A percentile compares a stretch with the other conserved stretches of the same genome.
phyloP scores from a whole-genome alignment of 345 rosid genomes.

The Eucalyptus shirleyi region DNA sequence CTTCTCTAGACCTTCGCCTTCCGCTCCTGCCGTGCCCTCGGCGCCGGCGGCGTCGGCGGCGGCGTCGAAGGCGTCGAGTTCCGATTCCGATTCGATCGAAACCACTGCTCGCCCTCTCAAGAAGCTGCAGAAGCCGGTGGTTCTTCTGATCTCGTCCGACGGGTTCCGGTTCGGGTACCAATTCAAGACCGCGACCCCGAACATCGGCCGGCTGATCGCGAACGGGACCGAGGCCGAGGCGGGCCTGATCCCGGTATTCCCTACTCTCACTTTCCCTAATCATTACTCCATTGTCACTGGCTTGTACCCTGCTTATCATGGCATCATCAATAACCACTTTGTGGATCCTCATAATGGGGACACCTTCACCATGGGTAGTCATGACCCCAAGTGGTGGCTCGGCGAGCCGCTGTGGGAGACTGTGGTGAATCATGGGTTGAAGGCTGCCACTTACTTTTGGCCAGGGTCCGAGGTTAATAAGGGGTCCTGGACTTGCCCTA shows the following conservation, averaged over 20 bases:
- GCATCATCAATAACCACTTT: conserved; percentile 65
- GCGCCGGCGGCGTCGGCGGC: neutral
- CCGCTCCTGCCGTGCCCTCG: neutral
- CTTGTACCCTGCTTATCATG: conserved; percentile 83
- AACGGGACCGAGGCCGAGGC: conserved; percentile 84
- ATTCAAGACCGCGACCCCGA: conserved; percentile 61
- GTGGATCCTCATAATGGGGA: conserved; percentile 53
- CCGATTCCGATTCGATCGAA: neutral
- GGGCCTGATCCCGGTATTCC: conserved; percentile 86
- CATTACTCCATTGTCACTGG: conserved; percentile 95
- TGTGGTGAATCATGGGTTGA: conserved; percentile 63
- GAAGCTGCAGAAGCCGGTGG: conserved; percentile 56
- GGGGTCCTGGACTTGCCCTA: conserved; percentile 84
- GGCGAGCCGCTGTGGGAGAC: conserved; percentile 98
- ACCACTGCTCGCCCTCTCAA: conserved; percentile 41
- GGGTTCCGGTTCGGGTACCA: conserved; percentile 98
- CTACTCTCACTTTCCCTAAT: conserved; percentile 83
- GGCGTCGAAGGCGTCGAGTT: neutral
- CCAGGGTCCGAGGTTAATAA: conserved; percentile 95
- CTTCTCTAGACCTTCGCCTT: conserved; percentile 17
- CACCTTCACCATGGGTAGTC: conserved; percentile 53
- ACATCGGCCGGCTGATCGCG: conserved; percentile 54
- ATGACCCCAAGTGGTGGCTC: conserved; percentile 91
- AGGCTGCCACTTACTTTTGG: conserved; percentile 91
- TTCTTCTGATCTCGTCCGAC: conserved; percentile 72